Base-by-base conservation (phyloP, 2,329 filamentous ascomycete species). In the Thermomyces lanuginosus region DNA sequence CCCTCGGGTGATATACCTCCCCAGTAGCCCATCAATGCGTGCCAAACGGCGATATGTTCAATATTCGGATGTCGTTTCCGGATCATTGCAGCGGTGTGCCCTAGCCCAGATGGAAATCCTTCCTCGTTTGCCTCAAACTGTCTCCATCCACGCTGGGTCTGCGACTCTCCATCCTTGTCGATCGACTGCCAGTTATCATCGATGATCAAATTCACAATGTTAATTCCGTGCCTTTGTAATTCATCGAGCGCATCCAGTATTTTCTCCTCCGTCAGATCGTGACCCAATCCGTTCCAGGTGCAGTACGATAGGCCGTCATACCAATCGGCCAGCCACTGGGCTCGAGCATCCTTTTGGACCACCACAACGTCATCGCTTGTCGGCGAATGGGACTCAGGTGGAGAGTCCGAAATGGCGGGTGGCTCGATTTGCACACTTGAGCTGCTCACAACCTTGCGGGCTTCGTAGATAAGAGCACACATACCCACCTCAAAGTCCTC, bases 141-240 rank as follows among this genome's bases (percentile, higher is more conserved):
- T 6, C 69, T 68, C 82, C 79, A 92, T 8, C 61, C 62, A 8
- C 64, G 53, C 19, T 55, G 44, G 36, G 63, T 64, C 36, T 69
- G 64, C 1, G 51, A 59, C 8, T 61, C 52, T 3, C 61, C 65
- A 35, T 64, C 56, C 15, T 60, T 58, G 14, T 73, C 66, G 5
- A 92, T 64, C 6, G 76, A 70, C 51, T 92, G 84, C 89, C 89
- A 98, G 41, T 91, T 92, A 46, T 98, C 89, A 41, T 98, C 89
- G 35, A 98, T 92, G 34, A 95, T 92, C 2, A 98, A 62, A 42
- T 74, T 92, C 0, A 72, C 75, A 23, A 95, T 65, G 21, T 76
- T 72, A 43, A 98, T 80, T 1, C 74, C 67, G 30, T 78, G 66
- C 16, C 71, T 60, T 4, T 73, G 66, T 7, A 98, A 58, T 1